Conservation (phyloP, 2,329 filamentous ascomycete species). For the Cordyceps pruinosa region DNA sequence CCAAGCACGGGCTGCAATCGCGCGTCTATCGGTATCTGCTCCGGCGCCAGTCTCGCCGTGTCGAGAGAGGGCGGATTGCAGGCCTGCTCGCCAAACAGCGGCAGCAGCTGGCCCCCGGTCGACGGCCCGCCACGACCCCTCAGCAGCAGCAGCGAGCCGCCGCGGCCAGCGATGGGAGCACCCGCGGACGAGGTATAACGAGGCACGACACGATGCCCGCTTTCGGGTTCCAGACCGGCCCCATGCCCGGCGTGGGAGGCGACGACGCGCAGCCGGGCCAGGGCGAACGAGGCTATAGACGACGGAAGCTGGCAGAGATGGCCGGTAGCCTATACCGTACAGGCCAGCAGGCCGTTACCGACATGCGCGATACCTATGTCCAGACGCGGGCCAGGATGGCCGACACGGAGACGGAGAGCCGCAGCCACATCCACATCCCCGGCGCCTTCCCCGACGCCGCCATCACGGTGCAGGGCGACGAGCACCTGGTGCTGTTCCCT, state of each 20-base stretch:
- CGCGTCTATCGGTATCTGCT: conserved; percentile 70
- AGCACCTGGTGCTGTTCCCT: conserved; percentile 92
- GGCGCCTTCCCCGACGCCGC: conserved; percentile 78
- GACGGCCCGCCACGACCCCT: conserved; percentile 21
- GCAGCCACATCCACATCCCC: conserved; percentile 46
- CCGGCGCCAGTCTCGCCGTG: conserved; percentile 51
- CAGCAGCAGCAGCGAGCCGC: conserved; percentile 13
- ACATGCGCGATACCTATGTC: conserved; percentile 53
- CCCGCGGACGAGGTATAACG: conserved; percentile 23
- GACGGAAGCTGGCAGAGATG: conserved; percentile 67
- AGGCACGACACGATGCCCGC: conserved; percentile 24
- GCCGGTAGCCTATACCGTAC: conserved; percentile 51
- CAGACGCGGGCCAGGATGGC: conserved; percentile 38
- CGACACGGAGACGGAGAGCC: conserved; percentile 23
- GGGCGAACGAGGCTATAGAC: conserved; percentile 61
- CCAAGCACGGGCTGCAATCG: conserved; percentile 66
- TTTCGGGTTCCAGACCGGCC: conserved; percentile 12
- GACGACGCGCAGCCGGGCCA: conserved; percentile 24
- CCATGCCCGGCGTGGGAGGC: conserved; percentile 13
- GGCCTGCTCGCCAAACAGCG: conserved; percentile 36
- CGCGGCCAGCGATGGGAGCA: conserved; percentile 26
- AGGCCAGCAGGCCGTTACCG: conserved; percentile 50
- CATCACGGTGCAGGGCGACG: conserved; percentile 71
- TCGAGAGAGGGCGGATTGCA: conserved; percentile 40
- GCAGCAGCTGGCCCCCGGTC: conserved; percentile 39